These are phyloP conservation scores for Nicotiana benthamiana DNA, from an alignment of 257 asterid species.

Conservation along the genomic window DNA sequence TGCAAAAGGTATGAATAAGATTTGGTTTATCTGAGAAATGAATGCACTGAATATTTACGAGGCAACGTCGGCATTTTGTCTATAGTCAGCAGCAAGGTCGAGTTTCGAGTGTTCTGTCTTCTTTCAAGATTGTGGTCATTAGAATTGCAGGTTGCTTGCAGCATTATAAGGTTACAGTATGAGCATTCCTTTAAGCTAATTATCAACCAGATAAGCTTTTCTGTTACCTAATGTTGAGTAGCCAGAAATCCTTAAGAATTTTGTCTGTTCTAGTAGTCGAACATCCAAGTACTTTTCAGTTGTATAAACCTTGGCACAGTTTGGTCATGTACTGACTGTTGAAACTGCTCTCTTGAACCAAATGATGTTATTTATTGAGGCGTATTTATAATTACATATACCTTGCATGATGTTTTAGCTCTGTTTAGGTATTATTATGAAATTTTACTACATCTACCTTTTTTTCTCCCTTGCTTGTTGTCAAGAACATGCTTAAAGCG, in stretches of 20 bases:
- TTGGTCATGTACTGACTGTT: slow-evolving; percentile 13
- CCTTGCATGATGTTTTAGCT: slow-evolving; percentile 3
- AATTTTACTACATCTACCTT: not conserved
- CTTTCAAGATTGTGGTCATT: slow-evolving; percentile 19
- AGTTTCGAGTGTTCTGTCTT: slow-evolving; percentile 14
- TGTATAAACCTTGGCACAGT: not conserved
- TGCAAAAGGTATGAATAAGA: slow-evolving; percentile 16
- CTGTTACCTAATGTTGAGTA: slow-evolving; percentile 1
- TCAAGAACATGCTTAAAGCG: not conserved
- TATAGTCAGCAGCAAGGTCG: slow-evolving; percentile 21
- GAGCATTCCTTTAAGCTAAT: slow-evolving; percentile 7
- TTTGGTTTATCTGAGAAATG: slow-evolving; percentile 11
- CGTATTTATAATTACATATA: slow-evolving; percentile 6
- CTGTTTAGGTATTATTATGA: not conserved
- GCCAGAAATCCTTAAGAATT: slow-evolving; percentile 15
- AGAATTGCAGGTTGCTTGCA: slow-evolving; percentile 7
- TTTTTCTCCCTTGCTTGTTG: not conserved
- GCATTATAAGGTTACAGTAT: slow-evolving; percentile 9
- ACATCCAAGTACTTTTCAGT: slow-evolving; percentile 19
- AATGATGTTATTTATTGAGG: slow-evolving; percentile 5
- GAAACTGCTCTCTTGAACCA: slow-evolving; percentile 5
- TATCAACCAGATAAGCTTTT: slow-evolving; percentile 13
- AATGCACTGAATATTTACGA: slow-evolving; percentile 9
- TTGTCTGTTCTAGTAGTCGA: slow-evolving; percentile 15
- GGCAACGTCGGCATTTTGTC: slow-evolving; percentile 14